A percentile compares a stretch with the other conserved stretches of the same genome.
These are phyloP conservation scores for Crucibulum laeve DNA, from an alignment of 768 basidiomycete genomes.

Conservation along the genomic window DNA sequence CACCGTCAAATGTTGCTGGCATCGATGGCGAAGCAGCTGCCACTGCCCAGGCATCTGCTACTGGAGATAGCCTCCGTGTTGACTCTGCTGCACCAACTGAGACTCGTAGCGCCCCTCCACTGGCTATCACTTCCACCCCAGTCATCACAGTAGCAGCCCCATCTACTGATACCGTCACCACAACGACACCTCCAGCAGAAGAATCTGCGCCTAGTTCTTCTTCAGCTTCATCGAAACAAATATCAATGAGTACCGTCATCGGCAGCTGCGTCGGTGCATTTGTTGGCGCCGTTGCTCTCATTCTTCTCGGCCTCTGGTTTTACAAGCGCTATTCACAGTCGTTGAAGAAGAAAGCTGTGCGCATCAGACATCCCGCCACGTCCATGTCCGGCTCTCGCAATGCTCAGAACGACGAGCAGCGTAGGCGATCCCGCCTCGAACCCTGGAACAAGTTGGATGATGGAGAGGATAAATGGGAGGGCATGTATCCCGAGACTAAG, in stretches of 20 bases:
- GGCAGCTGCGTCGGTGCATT: constrained; percentile 63
- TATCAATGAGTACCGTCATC: constrained; percentile 51
- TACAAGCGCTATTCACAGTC: constrained; percentile 46
- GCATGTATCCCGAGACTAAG: constrained; percentile 35
- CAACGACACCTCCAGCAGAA: constrained; percentile 11
- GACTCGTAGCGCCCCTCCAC: constrained; percentile 8
- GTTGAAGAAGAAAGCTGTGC: constrained; percentile 27
- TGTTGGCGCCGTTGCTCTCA: constrained; percentile 45
- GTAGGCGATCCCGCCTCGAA: constrained; percentile 41
- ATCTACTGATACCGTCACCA: constrained; percentile 5
- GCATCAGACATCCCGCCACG: constrained; percentile 20
- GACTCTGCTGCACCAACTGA: constrained; percentile 11
- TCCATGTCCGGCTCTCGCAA: constrained; percentile 28
- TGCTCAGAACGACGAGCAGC: constrained; percentile 32
- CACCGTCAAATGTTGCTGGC: constrained; percentile 11
- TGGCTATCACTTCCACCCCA: constrained; percentile 6
- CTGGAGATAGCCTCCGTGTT: constrained; percentile 10
- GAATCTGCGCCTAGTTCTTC: constrained; percentile 15
- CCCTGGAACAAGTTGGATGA: constrained; percentile 60
- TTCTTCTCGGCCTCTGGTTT: constrained; percentile 49
- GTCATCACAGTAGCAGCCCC: constrained; percentile 6
- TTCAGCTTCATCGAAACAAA: constrained; percentile 19
- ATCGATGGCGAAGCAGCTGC: constrained; percentile 10
- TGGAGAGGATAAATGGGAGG: constrained; percentile 42
- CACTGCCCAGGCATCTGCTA: constrained; percentile 11